Percentiles rank a stretch among this genome's conserved stretches.
Conservation (phyloP, 257 asterid genomes). For the Solanum piurae region DNA sequence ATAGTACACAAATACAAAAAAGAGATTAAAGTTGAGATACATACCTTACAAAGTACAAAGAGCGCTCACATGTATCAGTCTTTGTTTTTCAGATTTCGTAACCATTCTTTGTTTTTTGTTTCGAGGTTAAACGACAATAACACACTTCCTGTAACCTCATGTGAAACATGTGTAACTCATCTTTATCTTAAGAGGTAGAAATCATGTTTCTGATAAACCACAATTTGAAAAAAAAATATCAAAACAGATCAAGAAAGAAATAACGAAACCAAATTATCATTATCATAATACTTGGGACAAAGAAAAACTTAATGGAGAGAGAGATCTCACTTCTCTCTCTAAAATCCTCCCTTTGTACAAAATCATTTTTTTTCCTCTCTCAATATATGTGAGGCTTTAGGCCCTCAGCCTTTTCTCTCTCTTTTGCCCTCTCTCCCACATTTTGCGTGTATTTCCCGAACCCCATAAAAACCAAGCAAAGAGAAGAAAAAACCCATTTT, state of each 20-base stretch:
- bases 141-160: neutral
- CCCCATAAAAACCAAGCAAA: neutral
- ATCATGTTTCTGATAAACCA: neutral
- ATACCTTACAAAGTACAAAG: neutral
- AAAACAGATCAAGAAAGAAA: neutral
- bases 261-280: neutral
- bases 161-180: no score
- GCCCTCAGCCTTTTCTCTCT: neutral
- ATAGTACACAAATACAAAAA: neutral
- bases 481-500: neutral
- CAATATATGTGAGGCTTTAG: neutral
- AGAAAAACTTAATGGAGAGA: neutral
- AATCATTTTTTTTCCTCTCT: neutral
- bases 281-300: neutral
- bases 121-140: neutral
- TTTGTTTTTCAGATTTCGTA: neutral
- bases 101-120: rapidly evolving
- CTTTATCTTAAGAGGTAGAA: no score
- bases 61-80: neutral
- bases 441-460: conserved; percentile 13
- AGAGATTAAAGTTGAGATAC: neutral
- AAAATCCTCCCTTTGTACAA: neutral
- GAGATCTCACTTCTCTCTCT: neutral
- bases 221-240: neutral
- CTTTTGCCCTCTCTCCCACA: neutral